phyloP scores from a whole-genome alignment of 1,139 yeast genomes.

The Blastobotrys aristatus region DNA sequence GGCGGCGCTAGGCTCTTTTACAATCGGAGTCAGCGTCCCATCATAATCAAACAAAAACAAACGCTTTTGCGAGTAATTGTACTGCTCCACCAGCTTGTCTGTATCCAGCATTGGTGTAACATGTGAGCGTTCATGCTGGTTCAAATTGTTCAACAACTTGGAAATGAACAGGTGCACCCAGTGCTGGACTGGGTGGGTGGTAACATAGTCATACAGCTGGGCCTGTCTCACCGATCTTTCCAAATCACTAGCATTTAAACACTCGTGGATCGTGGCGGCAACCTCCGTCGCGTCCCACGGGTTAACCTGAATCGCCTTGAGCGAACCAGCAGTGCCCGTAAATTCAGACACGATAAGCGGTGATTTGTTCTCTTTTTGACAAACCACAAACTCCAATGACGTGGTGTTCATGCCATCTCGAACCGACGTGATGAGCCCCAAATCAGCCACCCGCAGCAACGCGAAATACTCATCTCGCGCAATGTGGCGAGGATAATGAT shows the following conservation, averaged over 20 bases:
- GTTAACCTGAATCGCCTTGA: constrained; percentile 76
- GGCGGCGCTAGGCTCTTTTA: constrained; percentile 96
- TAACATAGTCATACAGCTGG: constrained; percentile 56
- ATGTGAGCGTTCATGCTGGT: constrained; percentile 41
- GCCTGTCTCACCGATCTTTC: constrained; percentile 38
- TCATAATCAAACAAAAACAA: constrained; percentile 91
- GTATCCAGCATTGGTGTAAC: constrained; percentile 84
- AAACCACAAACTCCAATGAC: constrained; percentile 82
- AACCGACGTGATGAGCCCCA: constrained; percentile 82
- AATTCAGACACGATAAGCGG: constrained; percentile 88
- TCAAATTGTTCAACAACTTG: constrained; percentile 49
- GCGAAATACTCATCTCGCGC: constrained; percentile 89
- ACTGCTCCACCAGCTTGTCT: constrained; percentile 49
- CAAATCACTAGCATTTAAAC: constrained; percentile 37
- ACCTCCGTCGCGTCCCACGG: constrained; percentile 98
- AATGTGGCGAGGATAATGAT: constrained; percentile 86
- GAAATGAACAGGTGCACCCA: constrained; percentile 71
- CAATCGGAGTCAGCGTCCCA: constrained; percentile 95
- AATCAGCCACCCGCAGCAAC: constrained; percentile 78
- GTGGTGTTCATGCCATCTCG: constrained; percentile 98
- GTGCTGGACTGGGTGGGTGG: constrained; percentile 66
- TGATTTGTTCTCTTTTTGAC: constrained; percentile 67
- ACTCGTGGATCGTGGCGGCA: constrained; percentile 72
- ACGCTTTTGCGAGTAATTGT: constrained; percentile 58
- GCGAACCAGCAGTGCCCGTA: constrained; percentile 82